Base-by-base conservation (phyloP, 2,329 filamentous ascomycete species). In the Acarospora socialis region DNA sequence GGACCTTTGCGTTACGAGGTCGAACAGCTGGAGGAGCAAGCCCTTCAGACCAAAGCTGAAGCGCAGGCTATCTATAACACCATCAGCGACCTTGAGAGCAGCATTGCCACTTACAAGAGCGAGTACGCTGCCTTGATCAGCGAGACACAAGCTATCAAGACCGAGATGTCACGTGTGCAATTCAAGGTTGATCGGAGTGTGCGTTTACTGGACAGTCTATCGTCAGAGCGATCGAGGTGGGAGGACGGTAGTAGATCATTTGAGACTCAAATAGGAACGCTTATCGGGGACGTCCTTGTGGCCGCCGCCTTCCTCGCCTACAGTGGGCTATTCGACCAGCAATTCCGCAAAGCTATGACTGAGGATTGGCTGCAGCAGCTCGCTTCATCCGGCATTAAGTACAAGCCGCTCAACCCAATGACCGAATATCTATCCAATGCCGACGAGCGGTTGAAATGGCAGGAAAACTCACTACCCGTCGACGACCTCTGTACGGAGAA, bases 401-500 rank as follows among this genome's bases (percentile, higher is more conserved):
- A 79, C 69, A 98, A 98, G 63, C 72, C 77, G 36, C 82, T 86
- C 47, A 95, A 95, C 49, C 84, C 90, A 1, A 71, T 98, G 28
- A 93, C 90, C 0, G 90, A 98, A 53, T 98, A 94, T 49, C 67
- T 98, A 10, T 98, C 92, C 4, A 93, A 83, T 15, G 87, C 92
- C 4, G 92, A 98, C 53, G 86, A 98, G 60, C 74, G 90, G 41
- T 68, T 98, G 20, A 73, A 80, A 41, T 98, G 90, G 90, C 92
- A 98, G 60, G 79, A 86, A 47, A 82, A 98, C 52, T 78, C 78
- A 10, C 63, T 98, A 30, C 90, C 92, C 2, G 87, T 94, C 4
- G 90, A 98, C 52, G 90, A 98, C 51, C 70, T 98, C 23, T 98
- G 90, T 66, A 98, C 90, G 0, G 90, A 98, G 57, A 98, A 98